phyloP scores from a whole-genome alignment of 345 rosid genomes.

The Eucalyptus caleyi region DNA sequence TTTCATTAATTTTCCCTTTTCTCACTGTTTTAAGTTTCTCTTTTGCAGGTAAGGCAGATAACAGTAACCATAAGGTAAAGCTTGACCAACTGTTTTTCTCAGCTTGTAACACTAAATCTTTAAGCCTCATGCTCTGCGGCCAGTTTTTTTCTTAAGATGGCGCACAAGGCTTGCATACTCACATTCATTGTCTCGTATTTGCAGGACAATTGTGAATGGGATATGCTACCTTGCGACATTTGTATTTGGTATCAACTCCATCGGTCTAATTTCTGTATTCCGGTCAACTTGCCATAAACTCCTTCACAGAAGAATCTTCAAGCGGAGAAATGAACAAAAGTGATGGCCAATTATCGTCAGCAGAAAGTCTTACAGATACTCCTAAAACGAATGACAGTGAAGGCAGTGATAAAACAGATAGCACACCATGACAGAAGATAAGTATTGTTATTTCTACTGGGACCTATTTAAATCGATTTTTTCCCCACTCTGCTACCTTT shows the following conservation, averaged over 20 bases:
- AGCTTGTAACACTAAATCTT: neutral
- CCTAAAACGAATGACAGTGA: constrained; percentile 16
- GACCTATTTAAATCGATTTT: neutral
- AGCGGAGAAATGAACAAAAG: constrained; percentile 3
- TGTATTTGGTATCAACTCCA: constrained; percentile 73
- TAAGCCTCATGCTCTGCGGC: neutral
- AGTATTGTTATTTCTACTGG: neutral
- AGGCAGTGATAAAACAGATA: constrained; percentile 39
- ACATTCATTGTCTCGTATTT: neutral
- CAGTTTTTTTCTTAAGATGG: neutral
- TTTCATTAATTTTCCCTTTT: neutral
- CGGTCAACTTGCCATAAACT: constrained; percentile 55
- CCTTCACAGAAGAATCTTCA: constrained; percentile 29
- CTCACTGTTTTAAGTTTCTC: neutral
- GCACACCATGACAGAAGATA: neutral
- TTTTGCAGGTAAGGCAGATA: constrained; percentile 75
- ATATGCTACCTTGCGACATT: constrained; percentile 90
- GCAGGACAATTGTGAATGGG: constrained; percentile 85
- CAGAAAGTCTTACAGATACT: constrained; percentile 7
- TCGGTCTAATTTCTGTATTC: constrained; percentile 79
- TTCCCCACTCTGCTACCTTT: neutral
- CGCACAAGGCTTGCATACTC: neutral
- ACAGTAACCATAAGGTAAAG: constrained; percentile 72
- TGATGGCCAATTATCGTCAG: constrained; percentile 4
- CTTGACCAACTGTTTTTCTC: neutral